Percentiles rank a stretch among this genome's conserved stretches.
Evolutionary conservation across 306 rosid genomes (phyloP).

Genomic region (Cucumis melo): DNA sequence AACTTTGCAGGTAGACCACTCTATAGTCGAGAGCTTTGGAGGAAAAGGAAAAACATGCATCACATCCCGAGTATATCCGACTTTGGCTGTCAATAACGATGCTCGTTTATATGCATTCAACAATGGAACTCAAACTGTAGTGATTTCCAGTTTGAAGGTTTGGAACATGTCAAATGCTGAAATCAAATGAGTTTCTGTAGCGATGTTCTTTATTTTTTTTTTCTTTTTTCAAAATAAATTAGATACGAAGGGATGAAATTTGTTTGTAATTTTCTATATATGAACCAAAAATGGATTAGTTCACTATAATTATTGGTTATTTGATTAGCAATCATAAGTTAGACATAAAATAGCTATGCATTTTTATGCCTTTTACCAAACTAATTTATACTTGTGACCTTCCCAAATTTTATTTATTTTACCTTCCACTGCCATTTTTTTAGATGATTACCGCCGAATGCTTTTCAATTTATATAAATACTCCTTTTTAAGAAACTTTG

Average conservation of each 20-base stretch:
- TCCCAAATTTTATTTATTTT: no score
- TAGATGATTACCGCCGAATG: no score
- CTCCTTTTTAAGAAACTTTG: no score
- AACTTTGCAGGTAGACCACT: conserved; percentile 50
- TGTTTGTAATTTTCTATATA: not conserved
- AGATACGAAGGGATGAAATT: not conserved
- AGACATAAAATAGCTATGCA: not conserved
- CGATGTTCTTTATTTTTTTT: no score
- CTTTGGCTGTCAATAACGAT: conserved; percentile 33
- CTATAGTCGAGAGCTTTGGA: conserved; percentile 70
- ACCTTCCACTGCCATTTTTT: no score
- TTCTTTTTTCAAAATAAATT: not conserved
- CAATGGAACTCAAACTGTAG: conserved; percentile 37
- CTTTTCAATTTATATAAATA: no score
- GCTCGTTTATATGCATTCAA: conserved; percentile 48
- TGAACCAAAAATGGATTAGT: not conserved
- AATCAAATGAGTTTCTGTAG: conserved; percentile 13
- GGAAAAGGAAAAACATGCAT: conserved; percentile 56
- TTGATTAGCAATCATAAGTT: not conserved
- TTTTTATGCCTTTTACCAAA: not conserved
- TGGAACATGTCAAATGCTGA: conserved; percentile 65
- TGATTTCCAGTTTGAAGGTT: conserved; percentile 40
- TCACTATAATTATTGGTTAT: not conserved
- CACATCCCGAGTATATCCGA: conserved; percentile 73
- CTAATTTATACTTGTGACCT: not conserved